These are phyloP conservation scores for Neurospora terricola DNA, from an alignment of 495 filamentous ascomycete genomes.

Conservation along the genomic window DNA sequence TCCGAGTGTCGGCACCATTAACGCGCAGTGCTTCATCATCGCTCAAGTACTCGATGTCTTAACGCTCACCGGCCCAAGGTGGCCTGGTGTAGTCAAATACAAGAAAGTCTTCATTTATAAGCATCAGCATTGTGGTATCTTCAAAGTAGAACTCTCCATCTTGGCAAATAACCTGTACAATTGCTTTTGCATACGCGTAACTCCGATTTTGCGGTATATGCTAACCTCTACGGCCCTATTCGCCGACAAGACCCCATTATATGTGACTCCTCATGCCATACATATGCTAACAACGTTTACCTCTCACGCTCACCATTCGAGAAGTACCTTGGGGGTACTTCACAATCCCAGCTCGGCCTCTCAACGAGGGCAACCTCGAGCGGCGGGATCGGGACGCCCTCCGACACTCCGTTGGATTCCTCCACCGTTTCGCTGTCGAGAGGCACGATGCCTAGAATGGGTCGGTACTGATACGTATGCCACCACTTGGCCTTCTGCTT, in stretches of 20 bases:
- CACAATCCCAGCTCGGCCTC: constrained; percentile 74
- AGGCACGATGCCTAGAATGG: constrained; percentile 79
- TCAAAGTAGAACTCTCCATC: neutral
- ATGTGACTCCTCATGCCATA: neutral
- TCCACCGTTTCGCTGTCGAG: constrained; percentile 35
- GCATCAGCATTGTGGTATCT: neutral
- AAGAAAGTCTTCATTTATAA: neutral
- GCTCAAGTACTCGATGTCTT: neutral
- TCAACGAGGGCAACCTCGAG: constrained; percentile 83
- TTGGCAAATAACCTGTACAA: neutral
- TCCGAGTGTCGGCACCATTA: neutral
- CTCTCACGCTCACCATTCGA: constrained; percentile 48
- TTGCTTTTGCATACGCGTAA: neutral
- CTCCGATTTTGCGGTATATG: neutral
- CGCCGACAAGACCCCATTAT: neutral
- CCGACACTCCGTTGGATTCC: constrained; percentile 14
- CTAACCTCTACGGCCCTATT: neutral
- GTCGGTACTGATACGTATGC: constrained; percentile 83
- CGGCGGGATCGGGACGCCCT: constrained; percentile 12
- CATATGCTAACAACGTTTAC: constrained; percentile 1
- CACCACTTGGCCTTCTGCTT: constrained; percentile 45
- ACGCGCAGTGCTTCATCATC: neutral
- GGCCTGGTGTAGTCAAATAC: neutral
- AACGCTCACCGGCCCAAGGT: neutral
- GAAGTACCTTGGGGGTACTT: constrained; percentile 64